Base-by-base conservation (phyloP, 495 filamentous ascomycete species). In the Neurospora sp. region DNA sequence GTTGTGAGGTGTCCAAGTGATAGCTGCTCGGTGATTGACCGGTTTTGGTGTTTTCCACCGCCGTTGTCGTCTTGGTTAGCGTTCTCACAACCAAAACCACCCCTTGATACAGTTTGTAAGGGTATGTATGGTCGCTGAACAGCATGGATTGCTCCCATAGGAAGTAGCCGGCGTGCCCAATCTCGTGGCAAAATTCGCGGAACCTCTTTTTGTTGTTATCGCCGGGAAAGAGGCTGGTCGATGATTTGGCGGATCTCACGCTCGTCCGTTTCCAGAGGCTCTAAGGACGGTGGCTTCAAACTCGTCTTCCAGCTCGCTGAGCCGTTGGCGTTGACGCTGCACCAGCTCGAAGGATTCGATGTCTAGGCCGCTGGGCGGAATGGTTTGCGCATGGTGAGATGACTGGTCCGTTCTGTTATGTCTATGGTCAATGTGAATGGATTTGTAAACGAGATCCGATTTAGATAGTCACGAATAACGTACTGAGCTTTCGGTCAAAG, bases 281-380 rank as follows among this genome's bases (percentile, higher is more conserved):
- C 76, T 81, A 75, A 93, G 92, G 27, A 88, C 90, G 53, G 87
- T 80, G 1, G 79, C 75, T 77, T 93, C 89, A 82, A 90, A 92
- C 61, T 82, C 81, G 69, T 83, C 79, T 6, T 83, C 80, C 38
- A 87, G 83, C 48, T 87, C 82, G 72, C 83, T 80, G 76, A 88
- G 84, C 59, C 84, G 82, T 71, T 88, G 82, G 68, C 85, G 82
- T 18, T 85, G 84, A 37, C 85, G 73, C 38, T 83, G 76, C 35
- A 84, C 79, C 11, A 79, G 78, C 77, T 75, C 82, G 71, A 70
- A 87, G 2, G 76, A 75, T 37, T 79, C 75, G 35, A 48, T 69
- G 22, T 78, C 74, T 1, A 73, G 38, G 35, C 75, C 79, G 69
- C 79, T 39, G 14, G 70, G 35, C 46, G 75, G 3, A n/a, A 7